Base-by-base conservation (phyloP, 805 yeast species). In the Barnettozyma californica region DNA sequence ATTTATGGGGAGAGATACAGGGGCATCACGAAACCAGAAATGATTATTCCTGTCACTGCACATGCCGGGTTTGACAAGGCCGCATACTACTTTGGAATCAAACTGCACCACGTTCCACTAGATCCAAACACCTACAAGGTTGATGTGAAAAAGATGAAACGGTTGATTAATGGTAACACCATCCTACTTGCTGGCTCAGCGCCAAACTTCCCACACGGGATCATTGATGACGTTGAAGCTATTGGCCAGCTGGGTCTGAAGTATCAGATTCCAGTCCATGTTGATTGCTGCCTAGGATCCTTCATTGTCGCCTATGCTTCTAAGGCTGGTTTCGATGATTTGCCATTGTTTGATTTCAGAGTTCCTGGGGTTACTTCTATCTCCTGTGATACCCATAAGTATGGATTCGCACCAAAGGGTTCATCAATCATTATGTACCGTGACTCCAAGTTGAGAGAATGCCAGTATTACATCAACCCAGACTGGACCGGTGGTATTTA, bases 341-440 rank as follows among this genome's bases (percentile, higher is more conserved):
- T 71, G 8, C 69, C 73, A 33, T 61, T 69, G 11, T 91, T 92
- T 68, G 98, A 94, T 64, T 92, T 92, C 69, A 71, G 92, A 54
- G 74, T 89, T 2, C 84, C 88, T 1, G 94, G 94, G 29, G 98
- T 94, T n/a, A 94, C 98, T 1, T 90, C 97, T 2, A 92, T 92
- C 49, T 87, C 96, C n/a, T 94, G 98, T 68, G 99, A 92, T 65
- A 92, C 99, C n/a, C 99, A 92, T 73, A 92, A 92, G 67, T 92
- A 92, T 62, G 99, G 98, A 1, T 94, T 92, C 74, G 97, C 98
- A 9, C 99, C 99, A 36, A 92, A 92, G 67, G 99, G 99, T 9
- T 84, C 95, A 0, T 88, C 96, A 1, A 77, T 92, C 21, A 85
- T 94, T 58, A 84, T 94, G 96, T 94, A 94, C 67, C 77, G 97